Percentiles rank a stretch among this genome's conserved stretches.
These are phyloP conservation scores for Pythium vanterpoolii DNA, from an alignment of 352 stramenopile genomes.

Conservation along the genomic window DNA sequence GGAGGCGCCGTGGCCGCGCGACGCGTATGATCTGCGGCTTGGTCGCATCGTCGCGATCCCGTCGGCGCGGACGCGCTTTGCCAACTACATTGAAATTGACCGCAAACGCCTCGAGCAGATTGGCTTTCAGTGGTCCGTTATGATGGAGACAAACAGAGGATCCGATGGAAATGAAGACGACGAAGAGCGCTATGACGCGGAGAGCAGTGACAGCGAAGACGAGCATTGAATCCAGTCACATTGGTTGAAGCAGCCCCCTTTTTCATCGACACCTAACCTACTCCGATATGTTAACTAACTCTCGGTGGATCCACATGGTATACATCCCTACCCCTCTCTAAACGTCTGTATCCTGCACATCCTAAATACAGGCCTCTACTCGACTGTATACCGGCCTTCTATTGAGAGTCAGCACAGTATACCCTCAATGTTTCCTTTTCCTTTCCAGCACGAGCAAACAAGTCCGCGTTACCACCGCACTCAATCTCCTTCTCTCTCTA, in stretches of 20 bases:
- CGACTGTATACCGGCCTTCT: conserved; percentile 6
- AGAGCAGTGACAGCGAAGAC: no score
- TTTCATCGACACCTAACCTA: no score
- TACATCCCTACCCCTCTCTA: conserved; percentile 5
- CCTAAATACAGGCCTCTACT: no score
- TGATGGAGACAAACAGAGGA: conserved; percentile 3
- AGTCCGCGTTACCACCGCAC: no score
- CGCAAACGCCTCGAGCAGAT: conserved; percentile 38
- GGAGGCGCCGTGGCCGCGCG: no score
- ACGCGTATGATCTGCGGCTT: conserved; percentile 33
- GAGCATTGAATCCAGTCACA: no score
- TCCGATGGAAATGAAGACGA: background rate
- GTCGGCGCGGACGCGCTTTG: conserved; percentile 27
- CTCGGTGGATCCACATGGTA: no score
- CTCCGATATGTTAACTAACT: no score
- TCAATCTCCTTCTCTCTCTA: no score
- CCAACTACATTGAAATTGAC: conserved; percentile 55
- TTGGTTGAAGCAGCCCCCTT: no score
- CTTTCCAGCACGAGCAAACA: background rate
- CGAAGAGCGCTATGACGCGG: background rate
- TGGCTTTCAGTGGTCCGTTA: conserved; percentile 43
- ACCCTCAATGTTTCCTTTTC: background rate
- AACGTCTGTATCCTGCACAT: no score
- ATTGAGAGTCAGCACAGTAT: background rate
- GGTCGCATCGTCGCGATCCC: conserved; percentile 31